Conservation (phyloP, 169 alveolate genomes). For the Perkinsus olseni region DNA sequence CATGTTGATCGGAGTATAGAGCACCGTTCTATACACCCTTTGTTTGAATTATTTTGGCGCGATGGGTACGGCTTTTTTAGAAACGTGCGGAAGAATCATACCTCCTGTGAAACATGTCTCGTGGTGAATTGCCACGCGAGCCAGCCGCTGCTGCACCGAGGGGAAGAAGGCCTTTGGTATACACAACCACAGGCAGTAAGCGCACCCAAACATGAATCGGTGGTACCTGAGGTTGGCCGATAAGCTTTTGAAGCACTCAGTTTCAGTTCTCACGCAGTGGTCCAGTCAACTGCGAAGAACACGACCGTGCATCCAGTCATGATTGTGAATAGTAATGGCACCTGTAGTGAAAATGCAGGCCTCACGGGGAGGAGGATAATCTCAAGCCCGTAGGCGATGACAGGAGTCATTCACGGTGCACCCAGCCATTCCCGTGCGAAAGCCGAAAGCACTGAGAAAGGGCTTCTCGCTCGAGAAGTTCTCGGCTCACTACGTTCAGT, state of each 20-base stretch:
- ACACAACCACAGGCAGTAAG: neutral
- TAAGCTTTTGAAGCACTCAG: neutral
- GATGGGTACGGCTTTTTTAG: neutral
- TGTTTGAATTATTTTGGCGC: too few species aligned
- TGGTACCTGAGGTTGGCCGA: neutral
- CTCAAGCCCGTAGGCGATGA: too few species aligned
- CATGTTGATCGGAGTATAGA: too few species aligned
- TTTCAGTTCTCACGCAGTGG: neutral
- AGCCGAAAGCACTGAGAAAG: too few species aligned
- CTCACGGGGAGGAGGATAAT: too few species aligned
- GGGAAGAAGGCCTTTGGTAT: neutral
- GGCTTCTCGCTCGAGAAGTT: too few species aligned
- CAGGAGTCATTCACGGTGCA: too few species aligned
- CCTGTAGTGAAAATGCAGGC: too few species aligned
- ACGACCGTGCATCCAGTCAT: neutral
- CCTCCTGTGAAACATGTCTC: neutral
- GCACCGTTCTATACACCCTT: too few species aligned
- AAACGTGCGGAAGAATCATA: neutral
- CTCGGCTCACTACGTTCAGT: too few species aligned
- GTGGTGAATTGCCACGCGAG: neutral
- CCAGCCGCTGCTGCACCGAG: neutral
- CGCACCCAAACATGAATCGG: neutral
- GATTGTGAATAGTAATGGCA: neutral
- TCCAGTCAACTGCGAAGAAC: neutral
- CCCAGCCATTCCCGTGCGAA: too few species aligned